Base-by-base conservation (phyloP, 2,329 filamentous ascomycete species). In the Talaromyces sp. region DNA sequence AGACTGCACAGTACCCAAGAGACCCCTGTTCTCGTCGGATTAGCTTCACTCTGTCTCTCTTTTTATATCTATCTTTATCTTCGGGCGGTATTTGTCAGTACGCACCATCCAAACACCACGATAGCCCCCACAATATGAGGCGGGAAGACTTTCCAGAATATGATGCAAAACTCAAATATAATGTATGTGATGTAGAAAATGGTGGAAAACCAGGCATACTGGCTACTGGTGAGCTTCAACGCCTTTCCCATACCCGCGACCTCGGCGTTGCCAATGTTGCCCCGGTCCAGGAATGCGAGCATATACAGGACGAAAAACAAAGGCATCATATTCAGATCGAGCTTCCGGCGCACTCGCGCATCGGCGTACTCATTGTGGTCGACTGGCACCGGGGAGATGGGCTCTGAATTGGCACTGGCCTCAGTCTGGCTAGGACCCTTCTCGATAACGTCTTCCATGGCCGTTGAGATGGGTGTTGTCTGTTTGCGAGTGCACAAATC, bases 211-310 rank as follows among this genome's bases (percentile, higher is more conserved):
- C 57, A 68, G 72, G 62, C 70, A 60, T 69, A 71, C 51, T 70
- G 65, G 2, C 59, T 55, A 11, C 65, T 65, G n/a, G 60, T 67
- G 24, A 86, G 72, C 13, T 78, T 60, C 19, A 86, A 75, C 32
- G 81, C 80, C 49, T 78, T 68, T 55, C 74, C 64, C 80, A 84
- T 82, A 32, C 82, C 82, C 1, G 81, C 81, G 50, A 82, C 81
- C 62, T 77, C 76, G 1, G 82, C 82, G 76, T 84, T 84, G 55
- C 77, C 80, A 53, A 82, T 78, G 61, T 84, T 84, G 31, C 77
- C 78, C 53, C 80, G 73, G 65, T 83, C 81, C 10, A 82, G 70
- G 59, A 80, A 79, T 7, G 77, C 71, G 13, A 82, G 69, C 71
- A 63, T 70, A 77, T 75, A 78, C 56, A 78, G 67, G 53, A 74